These are phyloP conservation scores for Cyberlindnera sargentensis DNA, from an alignment of 805 yeast genomes.

Conservation along the genomic window DNA sequence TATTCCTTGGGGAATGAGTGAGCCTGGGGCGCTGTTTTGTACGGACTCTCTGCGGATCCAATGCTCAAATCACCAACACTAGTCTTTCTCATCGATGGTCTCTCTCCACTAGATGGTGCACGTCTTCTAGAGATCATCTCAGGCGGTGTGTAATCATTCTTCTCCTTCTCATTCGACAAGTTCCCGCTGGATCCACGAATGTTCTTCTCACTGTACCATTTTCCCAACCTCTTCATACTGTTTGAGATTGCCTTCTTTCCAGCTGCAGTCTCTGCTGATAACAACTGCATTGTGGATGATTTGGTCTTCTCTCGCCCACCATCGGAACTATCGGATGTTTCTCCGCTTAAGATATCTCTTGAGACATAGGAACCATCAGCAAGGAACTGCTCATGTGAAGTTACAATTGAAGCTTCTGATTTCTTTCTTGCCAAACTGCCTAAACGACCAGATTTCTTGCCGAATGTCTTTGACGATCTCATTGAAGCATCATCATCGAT, in stretches of 20 bases:
- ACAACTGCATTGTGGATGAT: slow-evolving; percentile 17
- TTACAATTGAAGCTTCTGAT: slow-evolving; percentile 17
- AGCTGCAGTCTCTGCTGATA: slow-evolving; percentile 22
- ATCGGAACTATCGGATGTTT: slow-evolving; percentile 11
- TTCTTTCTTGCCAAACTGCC: slow-evolving; percentile 9
- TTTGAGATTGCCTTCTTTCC: slow-evolving; percentile 33
- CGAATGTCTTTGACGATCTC: slow-evolving; percentile 10
- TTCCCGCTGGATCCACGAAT: slow-evolving; percentile 6
- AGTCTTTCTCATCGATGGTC: slow-evolving; percentile 1
- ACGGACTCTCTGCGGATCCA: slow-evolving; percentile 1
- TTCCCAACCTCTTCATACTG: slow-evolving; percentile 54
- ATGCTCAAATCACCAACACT: slow-evolving; percentile 8
- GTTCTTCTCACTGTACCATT: slow-evolving; percentile 57
- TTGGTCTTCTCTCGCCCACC: slow-evolving; percentile 3
- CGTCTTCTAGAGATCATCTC: slow-evolving; percentile 63
- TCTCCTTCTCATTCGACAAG: neutral
- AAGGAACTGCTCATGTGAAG: slow-evolving; percentile 24
- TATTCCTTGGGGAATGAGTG: slow-evolving; percentile 23
- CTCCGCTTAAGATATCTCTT: slow-evolving; percentile 6
- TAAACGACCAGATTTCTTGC: neutral
- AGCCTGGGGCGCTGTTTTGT: slow-evolving; percentile 21
- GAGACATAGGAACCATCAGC: slow-evolving; percentile 24
- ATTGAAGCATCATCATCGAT: slow-evolving; percentile 11
- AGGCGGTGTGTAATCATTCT: slow-evolving; percentile 33
- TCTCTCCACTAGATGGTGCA: slow-evolving; percentile 16